Conservation (phyloP, 2,329 filamentous ascomycete species). For the Pseudogymnoascus sp. region DNA sequence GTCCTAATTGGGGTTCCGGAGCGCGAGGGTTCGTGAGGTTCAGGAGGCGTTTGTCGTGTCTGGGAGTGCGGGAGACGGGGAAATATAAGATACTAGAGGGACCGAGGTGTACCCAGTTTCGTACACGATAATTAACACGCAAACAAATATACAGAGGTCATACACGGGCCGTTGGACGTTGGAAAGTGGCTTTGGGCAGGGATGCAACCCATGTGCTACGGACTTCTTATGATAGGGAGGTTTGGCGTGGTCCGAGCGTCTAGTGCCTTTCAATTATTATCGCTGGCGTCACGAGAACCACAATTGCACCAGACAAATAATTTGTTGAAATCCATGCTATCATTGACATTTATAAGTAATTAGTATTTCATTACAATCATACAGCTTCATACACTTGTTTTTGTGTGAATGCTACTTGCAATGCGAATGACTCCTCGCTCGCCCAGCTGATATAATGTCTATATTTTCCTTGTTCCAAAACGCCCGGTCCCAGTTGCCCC, state of each 20-base stretch:
- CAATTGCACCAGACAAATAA: background rate
- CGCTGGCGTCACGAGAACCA: background rate
- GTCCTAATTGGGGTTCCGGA: background rate
- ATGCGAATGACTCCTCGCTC: background rate
- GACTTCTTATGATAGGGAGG: background rate
- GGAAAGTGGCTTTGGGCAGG: slow-evolving; percentile 6
- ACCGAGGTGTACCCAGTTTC: background rate
- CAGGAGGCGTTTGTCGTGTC: background rate
- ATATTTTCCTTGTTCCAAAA: background rate
- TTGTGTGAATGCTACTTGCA: background rate
- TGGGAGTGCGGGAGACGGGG: background rate
- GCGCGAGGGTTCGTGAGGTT: background rate
- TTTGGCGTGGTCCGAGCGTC: slow-evolving; percentile 4
- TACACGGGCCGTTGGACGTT: slow-evolving; percentile 3
- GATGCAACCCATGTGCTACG: background rate
- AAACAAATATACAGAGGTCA: slow-evolving; percentile 1
- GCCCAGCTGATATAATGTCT: background rate
- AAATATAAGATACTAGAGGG: background rate
- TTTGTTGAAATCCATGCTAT: background rate
- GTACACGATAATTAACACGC: slow-evolving; percentile 1
- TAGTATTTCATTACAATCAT: slow-evolving; percentile 1
- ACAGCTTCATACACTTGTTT: slow-evolving; percentile 1
- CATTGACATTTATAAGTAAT: background rate
- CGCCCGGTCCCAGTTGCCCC: background rate
- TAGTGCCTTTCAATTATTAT: background rate